A percentile compares a stretch with the other conserved stretches of the same genome.
Evolutionary conservation across 2,329 filamentous ascomycete genomes (phyloP).

Genomic region (Diaporthe sp.): DNA sequence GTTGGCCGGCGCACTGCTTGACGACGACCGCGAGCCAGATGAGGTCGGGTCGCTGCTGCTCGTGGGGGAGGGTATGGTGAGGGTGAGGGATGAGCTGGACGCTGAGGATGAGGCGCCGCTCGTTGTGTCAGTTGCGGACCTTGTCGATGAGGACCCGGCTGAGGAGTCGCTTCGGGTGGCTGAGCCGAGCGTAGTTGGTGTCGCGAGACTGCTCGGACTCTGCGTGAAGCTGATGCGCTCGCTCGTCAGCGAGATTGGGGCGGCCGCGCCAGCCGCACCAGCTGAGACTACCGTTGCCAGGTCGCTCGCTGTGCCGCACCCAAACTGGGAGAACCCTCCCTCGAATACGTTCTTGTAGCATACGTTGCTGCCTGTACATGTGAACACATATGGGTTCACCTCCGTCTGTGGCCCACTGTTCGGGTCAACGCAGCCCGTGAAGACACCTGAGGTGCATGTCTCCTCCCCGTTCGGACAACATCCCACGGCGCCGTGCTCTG

Average conservation of each 20-base stretch:
- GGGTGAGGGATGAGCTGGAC: slow-evolving; percentile 28
- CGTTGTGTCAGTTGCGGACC: neutral
- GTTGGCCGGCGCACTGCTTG: slow-evolving; percentile 38
- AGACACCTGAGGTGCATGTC: slow-evolving; percentile 67
- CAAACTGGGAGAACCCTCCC: slow-evolving; percentile 68
- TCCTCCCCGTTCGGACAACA: slow-evolving; percentile 66
- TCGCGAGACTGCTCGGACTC: slow-evolving; percentile 52
- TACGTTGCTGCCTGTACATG: slow-evolving; percentile 63
- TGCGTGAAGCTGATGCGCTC: slow-evolving; percentile 57
- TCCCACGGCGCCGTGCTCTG: slow-evolving; percentile 62
- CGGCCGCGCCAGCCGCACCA: slow-evolving; percentile 58
- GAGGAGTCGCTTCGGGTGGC: slow-evolving; percentile 42
- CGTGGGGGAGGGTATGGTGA: slow-evolving; percentile 38
- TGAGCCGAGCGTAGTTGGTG: slow-evolving; percentile 57
- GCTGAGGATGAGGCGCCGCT: slow-evolving; percentile 35
- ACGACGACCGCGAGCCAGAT: slow-evolving; percentile 24
- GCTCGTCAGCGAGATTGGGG: slow-evolving; percentile 52
- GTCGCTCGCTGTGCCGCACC: slow-evolving; percentile 64
- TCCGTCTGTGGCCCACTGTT: slow-evolving; percentile 63
- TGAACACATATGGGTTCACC: slow-evolving; percentile 68
- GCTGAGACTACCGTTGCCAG: slow-evolving; percentile 63
- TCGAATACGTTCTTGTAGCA: slow-evolving; percentile 69
- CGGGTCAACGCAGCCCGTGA: slow-evolving; percentile 68
- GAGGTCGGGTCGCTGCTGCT: slow-evolving; percentile 31
- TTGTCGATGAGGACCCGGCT: slow-evolving; percentile 28